These are phyloP conservation scores for Euphorbia lathyris DNA, from an alignment of 345 rosid genomes.

Conservation along the genomic window DNA sequence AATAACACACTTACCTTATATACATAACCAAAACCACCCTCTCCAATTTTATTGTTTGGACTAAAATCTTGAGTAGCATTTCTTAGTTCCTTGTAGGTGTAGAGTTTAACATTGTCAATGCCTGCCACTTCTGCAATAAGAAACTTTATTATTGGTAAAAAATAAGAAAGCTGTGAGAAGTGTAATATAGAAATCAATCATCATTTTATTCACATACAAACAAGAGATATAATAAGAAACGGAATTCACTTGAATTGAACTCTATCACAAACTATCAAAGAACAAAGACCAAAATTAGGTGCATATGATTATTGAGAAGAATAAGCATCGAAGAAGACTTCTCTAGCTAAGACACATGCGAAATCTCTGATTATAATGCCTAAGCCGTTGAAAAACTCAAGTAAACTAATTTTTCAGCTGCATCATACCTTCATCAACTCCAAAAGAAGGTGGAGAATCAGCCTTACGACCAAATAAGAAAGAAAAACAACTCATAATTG, in stretches of 20 bases:
- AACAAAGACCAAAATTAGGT: too few species aligned
- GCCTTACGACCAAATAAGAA: constrained; percentile 36
- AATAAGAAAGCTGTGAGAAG: background rate
- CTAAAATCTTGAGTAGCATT: constrained; percentile 72
- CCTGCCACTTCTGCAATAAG: constrained; percentile 49
- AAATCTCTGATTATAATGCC: background rate
- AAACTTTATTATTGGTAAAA: background rate
- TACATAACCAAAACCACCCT: constrained; percentile 95
- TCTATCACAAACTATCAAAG: too few species aligned
- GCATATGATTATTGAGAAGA: background rate
- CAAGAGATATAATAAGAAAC: too few species aligned
- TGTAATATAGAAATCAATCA: background rate
- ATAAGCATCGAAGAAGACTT: background rate
- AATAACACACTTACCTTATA: constrained; percentile 55
- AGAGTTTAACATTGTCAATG: constrained; percentile 47
- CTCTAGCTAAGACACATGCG: background rate
- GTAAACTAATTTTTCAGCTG: background rate
- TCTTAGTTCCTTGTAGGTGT: constrained; percentile 60
- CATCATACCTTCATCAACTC: constrained; percentile 58
- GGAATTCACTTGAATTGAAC: too few species aligned
- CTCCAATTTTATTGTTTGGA: constrained; percentile 67
- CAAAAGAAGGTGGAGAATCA: constrained; percentile 25
- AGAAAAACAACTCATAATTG: constrained; percentile 62
- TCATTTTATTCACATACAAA: too few species aligned
- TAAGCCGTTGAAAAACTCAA: background rate